phyloP scores from a whole-genome alignment of 139 green algal genomes.

The Asterochloris sp. region DNA sequence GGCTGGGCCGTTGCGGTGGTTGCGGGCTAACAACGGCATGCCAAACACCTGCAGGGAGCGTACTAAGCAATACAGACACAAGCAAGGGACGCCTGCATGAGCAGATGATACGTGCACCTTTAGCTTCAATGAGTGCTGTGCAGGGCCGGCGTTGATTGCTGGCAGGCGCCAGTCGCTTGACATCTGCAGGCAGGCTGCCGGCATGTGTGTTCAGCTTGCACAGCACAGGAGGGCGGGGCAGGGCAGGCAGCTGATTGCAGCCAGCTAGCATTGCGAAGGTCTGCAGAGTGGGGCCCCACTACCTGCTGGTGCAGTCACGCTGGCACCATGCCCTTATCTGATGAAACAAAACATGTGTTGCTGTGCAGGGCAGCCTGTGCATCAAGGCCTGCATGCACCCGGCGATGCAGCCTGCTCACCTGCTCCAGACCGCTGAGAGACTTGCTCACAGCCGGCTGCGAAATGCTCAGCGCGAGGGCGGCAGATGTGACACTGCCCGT shows the following conservation, averaged over 20 bases:
- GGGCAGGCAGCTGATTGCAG: background rate
- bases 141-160: too few species aligned
- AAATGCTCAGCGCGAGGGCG: conserved; percentile 18
- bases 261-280: background rate
- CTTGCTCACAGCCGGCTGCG: conserved; percentile 27
- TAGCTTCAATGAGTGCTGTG: too few species aligned
- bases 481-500: conserved; percentile 4
- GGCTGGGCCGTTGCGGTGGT: background rate
- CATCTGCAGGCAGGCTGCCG: too few species aligned
- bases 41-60: conserved; percentile 19
- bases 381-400: background rate
- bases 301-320: background rate
- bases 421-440: conserved; percentile 20
- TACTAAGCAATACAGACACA: background rate
- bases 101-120: background rate
- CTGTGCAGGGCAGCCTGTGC: background rate
- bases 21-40: conserved; percentile 6
- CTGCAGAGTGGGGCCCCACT: background rate
- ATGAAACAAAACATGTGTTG: background rate
- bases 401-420: background rate
- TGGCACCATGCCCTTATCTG: background rate
- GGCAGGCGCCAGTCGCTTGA: too few species aligned
- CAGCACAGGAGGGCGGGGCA: too few species aligned
- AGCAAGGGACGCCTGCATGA: background rate
- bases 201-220: too few species aligned